Evolutionary conservation across 108 stramenopile species (phyloP).

Genomic region (Pseudonitzschia multiseries): DNA sequence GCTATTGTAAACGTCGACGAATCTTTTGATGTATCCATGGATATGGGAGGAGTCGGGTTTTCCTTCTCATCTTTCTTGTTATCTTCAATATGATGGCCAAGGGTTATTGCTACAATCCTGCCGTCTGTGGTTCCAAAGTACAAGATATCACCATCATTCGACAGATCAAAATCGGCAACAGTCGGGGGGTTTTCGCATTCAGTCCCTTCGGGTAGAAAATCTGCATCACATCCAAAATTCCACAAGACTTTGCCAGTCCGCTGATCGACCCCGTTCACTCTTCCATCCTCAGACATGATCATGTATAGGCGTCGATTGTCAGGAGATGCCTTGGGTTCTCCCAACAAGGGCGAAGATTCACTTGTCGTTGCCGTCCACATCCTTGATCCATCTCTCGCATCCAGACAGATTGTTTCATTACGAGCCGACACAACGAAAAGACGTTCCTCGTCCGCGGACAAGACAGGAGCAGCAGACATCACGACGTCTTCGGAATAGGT

Average conservation of each 20-base stretch:
- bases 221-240: constrained; percentile 21
- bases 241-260: constrained; percentile 11
- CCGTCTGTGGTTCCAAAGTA: constrained; percentile 27
- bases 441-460: constrained; percentile 29
- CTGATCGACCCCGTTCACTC: constrained; percentile 20
- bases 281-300: constrained; percentile 26
- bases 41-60: background rate
- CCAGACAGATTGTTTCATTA: constrained; percentile 13
- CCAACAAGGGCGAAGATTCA: constrained; percentile 20
- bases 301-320: constrained; percentile 31
- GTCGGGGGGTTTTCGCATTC: constrained; percentile 21
- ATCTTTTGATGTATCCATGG: background rate
- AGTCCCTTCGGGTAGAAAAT: constrained; percentile 10
- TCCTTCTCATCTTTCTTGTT: background rate
- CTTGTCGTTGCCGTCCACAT: constrained; percentile 15
- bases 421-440: constrained; percentile 23
- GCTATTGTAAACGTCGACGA: background rate
- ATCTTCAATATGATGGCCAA: constrained; percentile 13
- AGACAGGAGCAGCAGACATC: constrained; percentile 17
- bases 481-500: constrained; percentile 7
- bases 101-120: constrained; percentile 21
- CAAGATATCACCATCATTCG: constrained; percentile 22
- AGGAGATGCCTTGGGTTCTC: constrained; percentile 25
- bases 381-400: constrained; percentile 15
- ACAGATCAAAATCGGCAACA: constrained; percentile 27